Evolutionary conservation across 1,139 yeast genomes (phyloP).

Genomic region (Debaryomyces psychrophilus): DNA sequence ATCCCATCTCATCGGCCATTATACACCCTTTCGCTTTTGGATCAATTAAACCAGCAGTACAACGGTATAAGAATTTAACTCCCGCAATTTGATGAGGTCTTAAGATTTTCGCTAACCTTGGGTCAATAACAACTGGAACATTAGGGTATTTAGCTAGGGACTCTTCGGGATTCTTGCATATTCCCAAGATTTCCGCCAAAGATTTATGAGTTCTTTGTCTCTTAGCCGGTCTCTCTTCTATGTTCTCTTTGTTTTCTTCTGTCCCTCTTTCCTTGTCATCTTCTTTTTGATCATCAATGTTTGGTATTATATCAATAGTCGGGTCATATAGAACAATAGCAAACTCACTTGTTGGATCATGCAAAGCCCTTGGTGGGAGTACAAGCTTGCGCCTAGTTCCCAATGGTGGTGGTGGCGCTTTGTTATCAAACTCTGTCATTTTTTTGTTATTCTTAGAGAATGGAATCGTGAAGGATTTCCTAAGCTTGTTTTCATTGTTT

Average conservation of each 20-base stretch:
- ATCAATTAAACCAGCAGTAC: conserved; percentile 88
- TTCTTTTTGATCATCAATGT: conserved; percentile 39
- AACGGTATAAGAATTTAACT: conserved; percentile 83
- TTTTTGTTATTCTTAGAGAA: conserved; percentile 39
- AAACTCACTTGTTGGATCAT: conserved; percentile 90
- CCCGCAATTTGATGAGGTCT: conserved; percentile 98
- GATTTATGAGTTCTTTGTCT: conserved; percentile 54
- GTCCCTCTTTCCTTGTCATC: conserved; percentile 22
- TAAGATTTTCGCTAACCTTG: conserved; percentile 75
- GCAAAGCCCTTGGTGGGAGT: conserved; percentile 83
- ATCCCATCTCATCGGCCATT: conserved; percentile 99
- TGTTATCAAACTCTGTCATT: conserved; percentile 21
- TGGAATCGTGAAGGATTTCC: conserved; percentile 55
- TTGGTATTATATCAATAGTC: conserved; percentile 71
- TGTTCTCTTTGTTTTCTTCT: conserved; percentile 22
- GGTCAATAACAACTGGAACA: conserved; percentile 97
- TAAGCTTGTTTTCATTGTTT: conserved; percentile 38
- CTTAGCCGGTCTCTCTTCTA: conserved; percentile 19
- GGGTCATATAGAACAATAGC: conserved; percentile 97
- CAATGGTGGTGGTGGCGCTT: conserved; percentile 70
- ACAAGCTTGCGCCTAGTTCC: conserved; percentile 76
- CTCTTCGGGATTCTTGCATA: conserved; percentile 55
- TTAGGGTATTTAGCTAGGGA: conserved; percentile 61
- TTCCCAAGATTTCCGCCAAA: conserved; percentile 80
- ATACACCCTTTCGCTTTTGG: conserved; percentile 92